These are phyloP conservation scores for Cyclostephanos invisitatus DNA, from an alignment of 108 stramenopile genomes.

Conservation along the genomic window DNA sequence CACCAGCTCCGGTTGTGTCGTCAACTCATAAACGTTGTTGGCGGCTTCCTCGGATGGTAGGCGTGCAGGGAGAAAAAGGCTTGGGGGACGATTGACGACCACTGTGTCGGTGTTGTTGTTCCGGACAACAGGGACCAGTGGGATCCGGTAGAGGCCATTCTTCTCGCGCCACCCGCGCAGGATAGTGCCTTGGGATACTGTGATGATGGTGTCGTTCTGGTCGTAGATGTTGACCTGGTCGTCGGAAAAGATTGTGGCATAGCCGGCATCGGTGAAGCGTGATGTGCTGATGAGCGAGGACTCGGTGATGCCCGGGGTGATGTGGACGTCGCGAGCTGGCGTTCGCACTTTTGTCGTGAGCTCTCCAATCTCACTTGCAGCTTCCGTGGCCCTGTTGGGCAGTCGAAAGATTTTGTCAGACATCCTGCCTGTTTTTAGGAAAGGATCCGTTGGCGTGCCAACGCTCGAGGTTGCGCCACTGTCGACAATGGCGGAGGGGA, in stretches of 20 bases:
- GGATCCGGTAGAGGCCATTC: background rate
- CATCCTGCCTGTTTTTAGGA: background rate
- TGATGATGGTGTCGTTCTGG: too few relatives aligned
- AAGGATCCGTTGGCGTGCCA: background rate
- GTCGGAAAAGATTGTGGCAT: background rate
- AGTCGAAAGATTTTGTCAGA: slow-evolving; percentile 4
- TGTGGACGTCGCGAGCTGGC: too few relatives aligned
- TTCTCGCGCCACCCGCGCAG: background rate
- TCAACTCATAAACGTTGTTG: slow-evolving; percentile 12
- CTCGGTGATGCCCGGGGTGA: background rate
- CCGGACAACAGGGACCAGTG: background rate
- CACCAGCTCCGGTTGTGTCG: background rate
- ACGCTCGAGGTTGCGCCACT: background rate
- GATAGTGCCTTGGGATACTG: background rate
- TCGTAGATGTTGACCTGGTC: too few relatives aligned
- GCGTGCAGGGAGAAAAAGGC: background rate
- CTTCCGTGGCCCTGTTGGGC: background rate
- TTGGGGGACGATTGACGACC: background rate
- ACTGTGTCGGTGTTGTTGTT: slow-evolving; percentile 1
- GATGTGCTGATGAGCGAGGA: slow-evolving; percentile 9
- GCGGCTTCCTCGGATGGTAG: background rate
- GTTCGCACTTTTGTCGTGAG: too few relatives aligned
- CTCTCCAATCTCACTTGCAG: background rate
- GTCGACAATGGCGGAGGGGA: background rate
- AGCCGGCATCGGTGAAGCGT: slow-evolving; percentile 8